Evolutionary conservation across 148 eudicot genomes (phyloP).

Genomic region (Simmondsia chinensis): DNA sequence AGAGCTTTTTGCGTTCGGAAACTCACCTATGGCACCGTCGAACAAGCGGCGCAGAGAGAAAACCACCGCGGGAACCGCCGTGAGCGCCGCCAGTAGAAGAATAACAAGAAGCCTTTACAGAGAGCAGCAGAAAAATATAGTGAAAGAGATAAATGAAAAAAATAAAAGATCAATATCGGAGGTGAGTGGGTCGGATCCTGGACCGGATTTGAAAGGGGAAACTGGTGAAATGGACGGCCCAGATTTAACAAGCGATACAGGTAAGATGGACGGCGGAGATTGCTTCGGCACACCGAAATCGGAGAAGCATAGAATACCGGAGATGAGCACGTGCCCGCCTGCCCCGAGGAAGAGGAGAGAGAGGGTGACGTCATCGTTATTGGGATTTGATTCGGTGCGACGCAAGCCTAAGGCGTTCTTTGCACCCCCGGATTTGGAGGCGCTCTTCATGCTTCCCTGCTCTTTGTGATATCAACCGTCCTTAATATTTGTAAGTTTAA

Average conservation of each 20-base stretch:
- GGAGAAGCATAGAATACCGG: constrained; percentile 37
- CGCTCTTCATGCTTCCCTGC: constrained; percentile 39
- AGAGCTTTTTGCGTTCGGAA: too few species aligned
- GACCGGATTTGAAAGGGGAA: too few species aligned
- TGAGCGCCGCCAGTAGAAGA: constrained; percentile 7
- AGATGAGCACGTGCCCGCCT: constrained; percentile 46
- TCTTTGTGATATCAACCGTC: too few species aligned
- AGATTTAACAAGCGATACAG: not conserved
- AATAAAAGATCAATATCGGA: constrained; percentile 2
- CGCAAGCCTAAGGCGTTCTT: constrained; percentile 31
- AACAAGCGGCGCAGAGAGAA: constrained; percentile 14
- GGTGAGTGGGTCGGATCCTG: too few species aligned
- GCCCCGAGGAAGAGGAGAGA: constrained; percentile 49
- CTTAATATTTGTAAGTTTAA: too few species aligned
- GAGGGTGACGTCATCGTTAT: constrained; percentile 7
- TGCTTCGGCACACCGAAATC: constrained; percentile 44
- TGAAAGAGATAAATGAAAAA: not conserved
- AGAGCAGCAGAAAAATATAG: constrained; percentile 10
- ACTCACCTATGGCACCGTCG: constrained; percentile 25
- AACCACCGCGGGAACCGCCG: not conserved
- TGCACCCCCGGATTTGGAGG: constrained; percentile 44
- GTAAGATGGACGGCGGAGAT: not conserved
- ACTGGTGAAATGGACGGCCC: not conserved
- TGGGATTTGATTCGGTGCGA: not conserved
- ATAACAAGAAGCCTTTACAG: constrained; percentile 30